These are phyloP conservation scores for Phyllostachys edulis DNA, from an alignment of 176 grass and related monocot genomes.

Conservation along the genomic window DNA sequence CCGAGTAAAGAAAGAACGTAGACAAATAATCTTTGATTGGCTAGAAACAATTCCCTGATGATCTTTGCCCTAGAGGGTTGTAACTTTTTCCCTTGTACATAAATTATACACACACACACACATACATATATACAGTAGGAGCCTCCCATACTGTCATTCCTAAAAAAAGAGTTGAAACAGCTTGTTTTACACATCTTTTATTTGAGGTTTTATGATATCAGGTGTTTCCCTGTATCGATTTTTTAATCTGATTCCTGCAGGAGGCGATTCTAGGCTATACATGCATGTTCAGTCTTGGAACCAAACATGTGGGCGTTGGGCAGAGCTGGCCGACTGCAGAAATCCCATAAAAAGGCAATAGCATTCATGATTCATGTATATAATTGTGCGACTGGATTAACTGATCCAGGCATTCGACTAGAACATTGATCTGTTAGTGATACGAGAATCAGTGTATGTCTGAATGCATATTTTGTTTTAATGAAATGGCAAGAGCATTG, in stretches of 20 bases:
- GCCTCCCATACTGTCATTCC: too few species aligned
- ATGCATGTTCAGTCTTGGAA: neutral
- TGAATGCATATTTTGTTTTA: neutral
- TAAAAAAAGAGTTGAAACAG: neutral
- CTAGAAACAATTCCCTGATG: too few species aligned
- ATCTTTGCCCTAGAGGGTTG: too few species aligned
- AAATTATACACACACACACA: too few species aligned
- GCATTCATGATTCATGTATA: neutral
- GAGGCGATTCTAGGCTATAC: neutral
- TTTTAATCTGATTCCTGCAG: slow-evolving; percentile 18
- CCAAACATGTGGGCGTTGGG: neutral
- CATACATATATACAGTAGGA: too few species aligned
- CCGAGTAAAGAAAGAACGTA: too few species aligned
- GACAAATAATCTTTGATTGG: too few species aligned
- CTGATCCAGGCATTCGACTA: neutral
- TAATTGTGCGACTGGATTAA: neutral
- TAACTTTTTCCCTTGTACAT: too few species aligned
- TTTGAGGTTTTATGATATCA: neutral
- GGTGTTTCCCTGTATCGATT: neutral
- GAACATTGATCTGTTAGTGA: neutral
- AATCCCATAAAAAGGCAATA: neutral
- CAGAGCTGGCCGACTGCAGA: neutral
- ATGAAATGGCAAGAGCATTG: too few species aligned
- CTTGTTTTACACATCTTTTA: neutral
- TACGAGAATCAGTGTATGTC: neutral